Conservation (phyloP, 2,329 filamentous ascomycete species). For the Onygenales sp. region DNA sequence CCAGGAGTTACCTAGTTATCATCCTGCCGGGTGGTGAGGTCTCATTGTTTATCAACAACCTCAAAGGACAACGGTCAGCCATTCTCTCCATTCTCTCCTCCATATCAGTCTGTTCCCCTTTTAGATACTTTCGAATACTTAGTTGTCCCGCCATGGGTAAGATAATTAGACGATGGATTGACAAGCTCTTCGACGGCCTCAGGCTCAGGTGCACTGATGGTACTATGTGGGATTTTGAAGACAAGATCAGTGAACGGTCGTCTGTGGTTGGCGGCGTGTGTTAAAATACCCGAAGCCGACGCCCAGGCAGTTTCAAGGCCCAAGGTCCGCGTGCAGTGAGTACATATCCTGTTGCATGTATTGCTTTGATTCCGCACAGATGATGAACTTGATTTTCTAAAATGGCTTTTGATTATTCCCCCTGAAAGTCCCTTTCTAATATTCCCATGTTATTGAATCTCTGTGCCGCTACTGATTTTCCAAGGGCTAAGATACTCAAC, state of each 20-base stretch:
- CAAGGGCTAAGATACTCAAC: too few relatives aligned
- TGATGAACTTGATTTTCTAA: too few relatives aligned
- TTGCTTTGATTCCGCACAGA: too few relatives aligned
- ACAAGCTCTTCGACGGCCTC: neutral
- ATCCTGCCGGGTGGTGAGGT: too few relatives aligned
- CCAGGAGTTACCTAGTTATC: too few relatives aligned
- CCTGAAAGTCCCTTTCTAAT: too few relatives aligned
- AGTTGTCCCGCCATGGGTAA: neutral
- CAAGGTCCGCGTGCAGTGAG: conserved; percentile 1
- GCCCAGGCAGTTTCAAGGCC: neutral
- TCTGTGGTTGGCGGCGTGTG: neutral
- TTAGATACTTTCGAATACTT: neutral
- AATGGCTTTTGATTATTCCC: neutral
- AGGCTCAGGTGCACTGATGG: neutral
- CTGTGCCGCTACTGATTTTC: too few relatives aligned
- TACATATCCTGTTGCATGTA: neutral
- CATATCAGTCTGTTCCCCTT: neutral
- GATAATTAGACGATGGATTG: neutral
- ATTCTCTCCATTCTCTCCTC: too few relatives aligned
- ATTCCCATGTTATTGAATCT: too few relatives aligned
- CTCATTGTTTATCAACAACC: neutral
- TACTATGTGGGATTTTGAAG: neutral
- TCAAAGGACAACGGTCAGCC: neutral
- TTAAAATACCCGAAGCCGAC: neutral
- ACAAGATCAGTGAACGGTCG: neutral